phyloP scores from a whole-genome alignment of 306 rosid genomes.

The Lupinus albus region DNA sequence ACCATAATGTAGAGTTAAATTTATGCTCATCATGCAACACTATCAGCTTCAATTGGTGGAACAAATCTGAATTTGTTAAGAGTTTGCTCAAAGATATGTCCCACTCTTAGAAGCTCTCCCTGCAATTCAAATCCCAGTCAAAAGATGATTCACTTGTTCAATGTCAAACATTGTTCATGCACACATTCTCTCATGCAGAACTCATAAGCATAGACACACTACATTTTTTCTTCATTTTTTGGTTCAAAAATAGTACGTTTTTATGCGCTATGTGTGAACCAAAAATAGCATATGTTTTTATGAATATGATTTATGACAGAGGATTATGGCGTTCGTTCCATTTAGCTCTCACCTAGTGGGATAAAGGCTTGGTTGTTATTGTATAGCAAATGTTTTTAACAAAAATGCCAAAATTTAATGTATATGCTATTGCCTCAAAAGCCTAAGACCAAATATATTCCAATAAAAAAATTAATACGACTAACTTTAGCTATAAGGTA shows the following conservation, averaged over 20 bases:
- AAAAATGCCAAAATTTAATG: background rate
- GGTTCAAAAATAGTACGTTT: too few species aligned
- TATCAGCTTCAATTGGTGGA: conserved; percentile 74
- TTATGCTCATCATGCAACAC: conserved; percentile 37
- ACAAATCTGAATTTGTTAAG: conserved; percentile 70
- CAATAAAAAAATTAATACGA: background rate
- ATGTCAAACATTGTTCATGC: conserved; percentile 1
- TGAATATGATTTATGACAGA: too few species aligned
- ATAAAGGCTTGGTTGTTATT: too few species aligned
- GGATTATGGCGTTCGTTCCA: too few species aligned
- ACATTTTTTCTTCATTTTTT: background rate
- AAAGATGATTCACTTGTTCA: conserved; percentile 19
- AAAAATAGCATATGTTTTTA: background rate
- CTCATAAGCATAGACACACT: conserved; percentile 14
- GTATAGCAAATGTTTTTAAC: background rate
- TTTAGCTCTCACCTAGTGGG: too few species aligned
- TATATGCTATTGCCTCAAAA: background rate
- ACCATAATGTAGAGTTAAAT: conserved; percentile 4
- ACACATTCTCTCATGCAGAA: conserved; percentile 18
- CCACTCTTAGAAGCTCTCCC: conserved; percentile 85
- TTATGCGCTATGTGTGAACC: too few species aligned
- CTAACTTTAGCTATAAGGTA: conserved; percentile 13
- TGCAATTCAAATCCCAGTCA: conserved; percentile 44
- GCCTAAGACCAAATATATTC: background rate
- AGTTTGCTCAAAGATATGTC: conserved; percentile 92